Evolutionary conservation across 805 yeast species (phyloP), one percentile per base, ranked within the genome.

Genomic region (Dipodascopsis tothii): DNA sequence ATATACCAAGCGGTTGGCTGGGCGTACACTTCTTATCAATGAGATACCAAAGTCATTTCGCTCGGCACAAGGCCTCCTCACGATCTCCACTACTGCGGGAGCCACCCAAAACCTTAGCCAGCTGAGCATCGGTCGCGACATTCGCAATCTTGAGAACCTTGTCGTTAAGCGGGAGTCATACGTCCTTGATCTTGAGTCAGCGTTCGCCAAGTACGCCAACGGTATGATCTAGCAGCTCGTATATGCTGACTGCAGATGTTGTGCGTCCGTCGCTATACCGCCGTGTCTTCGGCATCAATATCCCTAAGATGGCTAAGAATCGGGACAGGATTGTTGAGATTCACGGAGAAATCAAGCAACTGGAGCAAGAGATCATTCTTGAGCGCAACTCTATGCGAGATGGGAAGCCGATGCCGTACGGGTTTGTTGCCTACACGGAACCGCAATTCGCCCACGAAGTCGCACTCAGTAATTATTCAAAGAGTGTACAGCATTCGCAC

Each of bases 11-110:
- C 40, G 53, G 5, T 39, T 60, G n/a, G 47, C 48, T 37, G 53
- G 57, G 39, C 57, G 68, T 5, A 60, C 69, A 1, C 39, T 63
- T 16, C 50, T 65, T 44, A 44, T 61, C 11, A 51, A 58, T 5
- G 66, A 64, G 30, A 36, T 66, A 4, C 58, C 67, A 3, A 44
- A 43, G 21, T 34, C 41, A 3, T 40, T 40, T 30, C 50, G 62
- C 3, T 51, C 63, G 3, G 48, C 52, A 6, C 39, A 41, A 2
- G 66, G 65, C 5, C 34, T 66, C 3, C 22, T 28, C 18, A 37
- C 39, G 5, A 20, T 56, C 14, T 40, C 51, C 2, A 7, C 21
- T 4, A 30, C 9, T 5, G 23, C 33, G 9, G 44, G 48, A 7
- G 23, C 25, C 14, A 33, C 48, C 25, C 35, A 34, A 5, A 27